A percentile compares a stretch with the other conserved stretches of the same genome.
Conservation (phyloP, 2,329 filamentous ascomycete genomes). For the Metarhizium robertsii region DNA sequence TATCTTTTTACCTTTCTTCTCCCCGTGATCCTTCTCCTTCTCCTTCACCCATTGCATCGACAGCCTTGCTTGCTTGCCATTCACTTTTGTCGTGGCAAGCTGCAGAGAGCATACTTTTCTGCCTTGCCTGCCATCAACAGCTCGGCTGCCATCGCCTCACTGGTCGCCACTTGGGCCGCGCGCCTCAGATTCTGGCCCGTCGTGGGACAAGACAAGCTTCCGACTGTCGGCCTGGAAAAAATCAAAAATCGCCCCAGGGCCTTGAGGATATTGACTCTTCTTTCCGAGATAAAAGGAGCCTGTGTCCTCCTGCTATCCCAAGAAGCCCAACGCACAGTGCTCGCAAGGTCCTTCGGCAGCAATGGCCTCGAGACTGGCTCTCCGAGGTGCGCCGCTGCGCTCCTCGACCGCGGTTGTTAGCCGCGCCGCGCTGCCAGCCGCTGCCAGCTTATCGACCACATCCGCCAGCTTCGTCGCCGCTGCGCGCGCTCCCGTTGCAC, state of each 20-base stretch:
- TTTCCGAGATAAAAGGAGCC: not conserved
- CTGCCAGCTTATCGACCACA: not conserved
- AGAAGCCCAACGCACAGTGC: no score
- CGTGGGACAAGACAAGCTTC: not conserved
- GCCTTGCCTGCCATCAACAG: not conserved
- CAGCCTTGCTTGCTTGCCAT: not conserved
- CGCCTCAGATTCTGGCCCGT: not conserved
- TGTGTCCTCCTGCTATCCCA: no score
- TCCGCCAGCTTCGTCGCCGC: not conserved
- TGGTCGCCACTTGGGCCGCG: no score
- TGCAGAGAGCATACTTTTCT: not conserved
- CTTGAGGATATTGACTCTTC: no score
- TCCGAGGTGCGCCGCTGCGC: constrained; percentile 14
- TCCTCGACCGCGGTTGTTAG: constrained; percentile 9
- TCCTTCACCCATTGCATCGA: not conserved
- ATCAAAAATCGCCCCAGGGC: no score
- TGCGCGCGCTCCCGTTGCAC: constrained; percentile 7
- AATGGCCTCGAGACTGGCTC: constrained; percentile 19
- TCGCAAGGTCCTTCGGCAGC: not conserved
- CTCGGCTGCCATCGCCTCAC: not conserved
- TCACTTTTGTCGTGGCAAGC: not conserved
- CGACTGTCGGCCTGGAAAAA: no score
- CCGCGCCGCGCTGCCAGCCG: not conserved
- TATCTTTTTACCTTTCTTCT: not conserved
- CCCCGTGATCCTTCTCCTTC: not conserved